phyloP scores from a whole-genome alignment of 176 grass and related monocot species.

The Cenchrus fungigraminus region DNA sequence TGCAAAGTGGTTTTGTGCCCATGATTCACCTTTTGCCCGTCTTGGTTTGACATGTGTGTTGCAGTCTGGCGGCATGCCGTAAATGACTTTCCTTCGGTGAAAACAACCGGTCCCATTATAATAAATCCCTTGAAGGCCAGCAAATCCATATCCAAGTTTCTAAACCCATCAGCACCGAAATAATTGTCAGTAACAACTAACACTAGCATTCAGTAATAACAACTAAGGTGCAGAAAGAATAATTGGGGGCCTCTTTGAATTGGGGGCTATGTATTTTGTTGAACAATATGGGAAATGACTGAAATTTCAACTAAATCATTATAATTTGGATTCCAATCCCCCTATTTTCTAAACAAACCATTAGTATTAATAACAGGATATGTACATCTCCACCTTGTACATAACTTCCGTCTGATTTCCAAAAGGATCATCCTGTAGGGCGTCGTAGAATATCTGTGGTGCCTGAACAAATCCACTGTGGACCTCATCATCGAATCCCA shows the following conservation, averaged over 20 bases:
- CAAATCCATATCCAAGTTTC: background rate
- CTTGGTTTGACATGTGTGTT: background rate
- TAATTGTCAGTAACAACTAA: background rate
- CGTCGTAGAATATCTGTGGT: background rate
- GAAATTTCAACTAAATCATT: background rate
- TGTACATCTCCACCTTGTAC: conserved; percentile 8
- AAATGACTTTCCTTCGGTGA: conserved; percentile 58
- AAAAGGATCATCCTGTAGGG: conserved; percentile 62
- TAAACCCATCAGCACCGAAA: conserved; percentile 19
- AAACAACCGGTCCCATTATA: conserved; percentile 56
- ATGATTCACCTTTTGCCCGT: conserved; percentile 4
- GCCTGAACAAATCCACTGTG: background rate
- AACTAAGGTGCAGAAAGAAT: no score
- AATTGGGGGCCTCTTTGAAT: background rate
- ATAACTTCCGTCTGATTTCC: conserved; percentile 47
- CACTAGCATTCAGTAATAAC: background rate
- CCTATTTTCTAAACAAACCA: background rate
- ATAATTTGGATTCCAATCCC: background rate
- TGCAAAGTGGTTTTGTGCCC: background rate
- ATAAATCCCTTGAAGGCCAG: conserved; percentile 46
- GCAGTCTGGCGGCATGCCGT: conserved; percentile 19
- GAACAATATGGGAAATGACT: background rate
- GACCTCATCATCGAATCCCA: conserved; percentile 42
- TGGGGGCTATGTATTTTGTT: background rate
- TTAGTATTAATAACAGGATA: background rate